Base-by-base conservation (phyloP, 2,329 filamentous ascomycete species). In the Clonostachys byssicola region DNA sequence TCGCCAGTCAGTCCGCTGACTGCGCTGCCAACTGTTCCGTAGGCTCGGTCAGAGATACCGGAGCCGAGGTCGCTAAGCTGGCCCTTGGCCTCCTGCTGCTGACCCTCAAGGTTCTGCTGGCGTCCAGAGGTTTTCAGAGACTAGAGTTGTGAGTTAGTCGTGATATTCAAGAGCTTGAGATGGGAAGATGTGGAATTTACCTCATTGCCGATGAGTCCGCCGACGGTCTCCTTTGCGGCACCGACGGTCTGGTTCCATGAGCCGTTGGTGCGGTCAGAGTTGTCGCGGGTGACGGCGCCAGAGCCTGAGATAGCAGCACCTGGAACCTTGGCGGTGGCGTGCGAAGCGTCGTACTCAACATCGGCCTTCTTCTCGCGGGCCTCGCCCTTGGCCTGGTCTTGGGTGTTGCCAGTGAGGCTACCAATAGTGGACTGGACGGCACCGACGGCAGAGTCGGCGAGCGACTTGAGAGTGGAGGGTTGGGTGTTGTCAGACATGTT, bases 241-340 rank as follows among this genome's bases (percentile, higher is more conserved):
- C 92, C 92, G n/a, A 92, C 61, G 6, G 90, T 95, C 71, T 96
- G 92, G 73, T 96, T 89, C 84, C 87, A 95, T 16, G 78, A 77
- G 40, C 92, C 92, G 16, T 80, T 64, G 18, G 77, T 72, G 54
- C 91, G 88, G 64, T 92, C 75, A 12, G 84, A 74, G 66, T 89
- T 75, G 66, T 96, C 89, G 55, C 80, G 77, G 52, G 85, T 78
- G 43, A 88, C 73, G 35, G 83, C 86, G 43, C 89, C 89, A 0
- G 82, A 80, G 44, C 84, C 74, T 12, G 85, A 85, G 49, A 88
- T 77, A 20, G 85, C 81, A 62, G 85, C 74, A 50, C 86, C 84
- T 5, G 88, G 90, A n/a, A 86, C 63, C 65, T 90, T 92, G 54
- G 77, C 77, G 14, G 87, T 79, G 6, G 86, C 78, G 64, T 95